A percentile compares a stretch with the other conserved stretches of the same genome.
Evolutionary conservation across 371 early-diverging fungal species (phyloP).

Genomic region (Rhizopus arrhizus): DNA sequence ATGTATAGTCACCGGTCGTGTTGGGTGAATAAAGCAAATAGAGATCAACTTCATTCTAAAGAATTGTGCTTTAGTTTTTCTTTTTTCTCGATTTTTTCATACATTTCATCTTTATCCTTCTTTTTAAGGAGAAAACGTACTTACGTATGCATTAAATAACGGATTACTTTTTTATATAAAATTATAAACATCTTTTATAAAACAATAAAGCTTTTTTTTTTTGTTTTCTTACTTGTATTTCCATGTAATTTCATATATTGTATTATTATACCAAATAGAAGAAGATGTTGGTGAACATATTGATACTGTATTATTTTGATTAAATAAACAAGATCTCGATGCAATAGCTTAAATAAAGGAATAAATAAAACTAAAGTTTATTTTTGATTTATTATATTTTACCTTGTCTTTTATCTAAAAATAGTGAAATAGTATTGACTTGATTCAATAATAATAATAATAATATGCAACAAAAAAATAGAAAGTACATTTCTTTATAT

Average conservation of each 20-base stretch:
- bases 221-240: slow-evolving; percentile 42
- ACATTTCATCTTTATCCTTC: too few relatives aligned
- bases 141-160: slow-evolving; percentile 25
- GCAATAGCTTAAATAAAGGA: slow-evolving; percentile 29
- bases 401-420: slow-evolving; percentile 32
- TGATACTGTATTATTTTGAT: slow-evolving; percentile 31
- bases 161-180: slow-evolving; percentile 26
- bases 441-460: not conserved
- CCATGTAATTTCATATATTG: slow-evolving; percentile 46
- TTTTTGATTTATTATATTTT: not conserved
- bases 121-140: not conserved
- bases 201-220: too few relatives aligned
- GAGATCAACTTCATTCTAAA: slow-evolving; percentile 31
- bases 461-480: slow-evolving; percentile 2
- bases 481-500: slow-evolving; percentile 5
- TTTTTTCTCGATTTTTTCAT: too few relatives aligned
- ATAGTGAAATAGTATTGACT: not conserved
- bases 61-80: too few relatives aligned
- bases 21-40: slow-evolving; percentile 29
- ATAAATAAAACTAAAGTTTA: not conserved
- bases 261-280: slow-evolving; percentile 44
- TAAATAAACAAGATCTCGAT: slow-evolving; percentile 33
- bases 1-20: slow-evolving; percentile 15
- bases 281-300: slow-evolving; percentile 37
- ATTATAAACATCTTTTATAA: not conserved